Conservation (phyloP, 768 basidiomycete species). For the Panus rudis region DNA sequence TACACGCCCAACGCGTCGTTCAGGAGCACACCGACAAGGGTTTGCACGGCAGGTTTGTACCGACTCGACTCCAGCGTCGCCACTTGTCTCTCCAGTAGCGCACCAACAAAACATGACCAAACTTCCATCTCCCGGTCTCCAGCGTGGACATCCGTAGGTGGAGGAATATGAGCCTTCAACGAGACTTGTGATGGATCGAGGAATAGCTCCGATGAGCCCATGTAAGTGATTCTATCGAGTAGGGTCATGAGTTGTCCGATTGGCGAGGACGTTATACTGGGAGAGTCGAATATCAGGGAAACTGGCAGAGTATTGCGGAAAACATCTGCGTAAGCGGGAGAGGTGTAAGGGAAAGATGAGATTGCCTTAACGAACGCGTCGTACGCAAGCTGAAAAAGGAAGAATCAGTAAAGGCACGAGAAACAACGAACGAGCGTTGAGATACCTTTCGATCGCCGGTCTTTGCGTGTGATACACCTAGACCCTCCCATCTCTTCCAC, state of each 20-base stretch:
- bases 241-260: conserved; percentile 53
- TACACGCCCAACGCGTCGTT: conserved; percentile 47
- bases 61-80: conserved; percentile 44
- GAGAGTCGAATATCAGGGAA: conserved; percentile 30
- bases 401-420: background rate
- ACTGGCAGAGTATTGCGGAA: conserved; percentile 19
- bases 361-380: conserved; percentile 48
- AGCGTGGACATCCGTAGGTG: conserved; percentile 1
- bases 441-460: conserved; percentile 70
- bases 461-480: conserved; percentile 73
- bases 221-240: conserved; percentile 60
- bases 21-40: conserved; percentile 36
- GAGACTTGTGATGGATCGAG: conserved; percentile 44
- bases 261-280: conserved; percentile 12
- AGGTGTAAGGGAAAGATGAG: conserved; percentile 43
- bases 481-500: conserved; percentile 70
- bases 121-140: conserved; percentile 1
- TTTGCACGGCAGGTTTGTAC: conserved; percentile 51
- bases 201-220: conserved; percentile 62
- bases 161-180: conserved; percentile 25
- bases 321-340: conserved; percentile 30
- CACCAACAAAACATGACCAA: conserved; percentile 30
- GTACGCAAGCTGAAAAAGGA: conserved; percentile 45
- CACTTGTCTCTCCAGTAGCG: conserved; percentile 57
- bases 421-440: conserved; percentile 8